phyloP scores from a whole-genome alignment of 768 basidiomycete genomes.

The Hortiboletus campestris region DNA sequence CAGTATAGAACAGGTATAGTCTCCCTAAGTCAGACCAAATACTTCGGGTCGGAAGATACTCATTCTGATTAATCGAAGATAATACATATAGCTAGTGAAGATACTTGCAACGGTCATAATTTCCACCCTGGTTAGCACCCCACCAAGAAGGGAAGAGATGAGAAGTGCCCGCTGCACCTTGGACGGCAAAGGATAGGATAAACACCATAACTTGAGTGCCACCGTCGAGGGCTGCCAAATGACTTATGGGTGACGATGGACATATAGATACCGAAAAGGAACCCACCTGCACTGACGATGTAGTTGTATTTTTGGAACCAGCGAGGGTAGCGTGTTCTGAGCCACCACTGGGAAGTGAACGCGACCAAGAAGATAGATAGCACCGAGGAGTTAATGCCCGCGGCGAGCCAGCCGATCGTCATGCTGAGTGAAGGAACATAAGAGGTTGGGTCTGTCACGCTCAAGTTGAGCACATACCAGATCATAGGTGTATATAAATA shows the following conservation, averaged over 20 bases:
- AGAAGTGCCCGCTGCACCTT: constrained; percentile 47
- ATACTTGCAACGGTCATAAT: constrained; percentile 30
- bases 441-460: not conserved
- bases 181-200: constrained; percentile 48
- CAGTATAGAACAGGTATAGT: not conserved
- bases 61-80: too few relatives aligned
- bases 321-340: constrained; percentile 35
- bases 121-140: constrained; percentile 54
- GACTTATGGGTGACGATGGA: not conserved
- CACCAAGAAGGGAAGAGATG: constrained; percentile 58
- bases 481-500: constrained; percentile 32
- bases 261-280: not conserved
- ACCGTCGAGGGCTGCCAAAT: constrained; percentile 33
- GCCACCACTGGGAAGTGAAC: constrained; percentile 39
- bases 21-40: too few relatives aligned
- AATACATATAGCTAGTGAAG: constrained; percentile 4
- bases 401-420: constrained; percentile 16
- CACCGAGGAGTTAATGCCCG: constrained; percentile 30
- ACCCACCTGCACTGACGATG: constrained; percentile 41
- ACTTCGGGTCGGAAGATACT: too few relatives aligned
- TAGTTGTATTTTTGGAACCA: constrained; percentile 42
- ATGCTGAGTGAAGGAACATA: constrained; percentile 10
- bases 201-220: constrained; percentile 54
- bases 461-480: constrained; percentile 16
- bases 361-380: constrained; percentile 20